Percentiles rank a stretch among this genome's conserved stretches.
Conservation (phyloP, 2,329 filamentous ascomycete genomes). For the Didymella sp. region DNA sequence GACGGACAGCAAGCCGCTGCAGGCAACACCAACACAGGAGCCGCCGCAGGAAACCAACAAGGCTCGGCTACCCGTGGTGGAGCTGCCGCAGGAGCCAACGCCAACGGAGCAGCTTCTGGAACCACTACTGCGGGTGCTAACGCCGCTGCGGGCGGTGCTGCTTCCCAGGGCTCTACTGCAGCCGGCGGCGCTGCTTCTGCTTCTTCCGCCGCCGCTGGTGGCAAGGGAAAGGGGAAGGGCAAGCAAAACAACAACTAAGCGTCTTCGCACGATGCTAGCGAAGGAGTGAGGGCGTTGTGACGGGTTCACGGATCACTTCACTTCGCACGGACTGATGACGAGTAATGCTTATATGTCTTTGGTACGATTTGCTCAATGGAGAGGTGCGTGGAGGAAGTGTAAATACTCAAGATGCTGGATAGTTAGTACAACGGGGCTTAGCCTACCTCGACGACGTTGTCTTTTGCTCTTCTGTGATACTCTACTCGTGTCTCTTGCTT, state of each 20-base stretch:
- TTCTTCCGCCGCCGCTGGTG: constrained; percentile 1
- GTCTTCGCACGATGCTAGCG: neutral
- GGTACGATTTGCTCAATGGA: constrained; percentile 7
- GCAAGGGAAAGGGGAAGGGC: constrained; percentile 5
- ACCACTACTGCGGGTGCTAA: neutral
- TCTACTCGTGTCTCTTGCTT: neutral
- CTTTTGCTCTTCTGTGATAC: neutral
- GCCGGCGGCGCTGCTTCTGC: neutral
- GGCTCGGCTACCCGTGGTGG: neutral
- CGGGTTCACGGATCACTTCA: constrained; percentile 21
- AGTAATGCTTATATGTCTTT: constrained; percentile 11
- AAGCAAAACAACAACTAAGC: constrained; percentile 14
- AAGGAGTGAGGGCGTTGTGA: constrained; percentile 19
- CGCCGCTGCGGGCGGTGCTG: neutral
- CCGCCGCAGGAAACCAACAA: neutral
- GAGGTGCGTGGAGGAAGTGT: constrained; percentile 8
- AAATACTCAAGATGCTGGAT: constrained; percentile 18
- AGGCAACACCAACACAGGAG: constrained; percentile 2
- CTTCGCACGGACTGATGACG: constrained; percentile 4
- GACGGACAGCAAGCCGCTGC: constrained; percentile 11
- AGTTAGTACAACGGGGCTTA: constrained; percentile 10
- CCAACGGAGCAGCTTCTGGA: neutral
- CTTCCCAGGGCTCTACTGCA: neutral
- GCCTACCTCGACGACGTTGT: neutral
- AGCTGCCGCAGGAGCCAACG: neutral